Conservation (phyloP, 192 early-diverging fungal species). For the Backusella parvicylindrica region DNA sequence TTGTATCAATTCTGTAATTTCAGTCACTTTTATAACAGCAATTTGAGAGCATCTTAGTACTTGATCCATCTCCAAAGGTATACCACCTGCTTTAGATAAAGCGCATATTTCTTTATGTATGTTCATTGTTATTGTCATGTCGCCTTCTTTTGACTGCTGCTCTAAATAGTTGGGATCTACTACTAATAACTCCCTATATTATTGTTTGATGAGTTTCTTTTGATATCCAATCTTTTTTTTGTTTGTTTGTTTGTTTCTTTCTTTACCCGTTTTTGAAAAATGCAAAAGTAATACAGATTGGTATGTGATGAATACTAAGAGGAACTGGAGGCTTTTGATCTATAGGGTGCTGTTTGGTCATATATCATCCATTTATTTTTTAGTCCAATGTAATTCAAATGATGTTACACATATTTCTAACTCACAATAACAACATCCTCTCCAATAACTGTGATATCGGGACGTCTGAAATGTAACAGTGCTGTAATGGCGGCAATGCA, state of each 20-base stretch:
- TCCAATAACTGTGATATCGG: constrained; percentile 94
- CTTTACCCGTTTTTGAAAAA: constrained; percentile 82
- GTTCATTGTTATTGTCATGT: constrained; percentile 89
- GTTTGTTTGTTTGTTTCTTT: not conserved
- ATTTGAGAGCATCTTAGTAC: constrained; percentile 82
- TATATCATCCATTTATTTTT: not conserved
- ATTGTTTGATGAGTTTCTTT: not conserved
- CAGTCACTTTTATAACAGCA: constrained; percentile 67
- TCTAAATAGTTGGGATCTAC: constrained; percentile 87
- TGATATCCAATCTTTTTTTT: not conserved
- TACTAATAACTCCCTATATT: constrained; percentile 52
- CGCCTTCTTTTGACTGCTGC: constrained; percentile 79
- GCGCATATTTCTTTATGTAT: constrained; percentile 91
- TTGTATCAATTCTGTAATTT: constrained; percentile 78
- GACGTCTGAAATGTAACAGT: constrained; percentile 85
- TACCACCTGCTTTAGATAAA: constrained; percentile 87
- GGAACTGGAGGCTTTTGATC: constrained; percentile 92
- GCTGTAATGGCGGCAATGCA: constrained; percentile 89
- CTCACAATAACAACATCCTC: constrained; percentile 85
- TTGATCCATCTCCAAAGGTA: constrained; percentile 69
- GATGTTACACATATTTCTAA: too few species aligned
- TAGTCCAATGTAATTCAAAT: not conserved
- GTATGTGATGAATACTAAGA: constrained; percentile 92
- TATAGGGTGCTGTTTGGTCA: constrained; percentile 61
- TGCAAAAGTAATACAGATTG: constrained; percentile 89